A percentile compares a stretch with the other conserved stretches of the same genome.
Conservation (phyloP, 176 grass and related monocot genomes). For the Carex parvula region DNA sequence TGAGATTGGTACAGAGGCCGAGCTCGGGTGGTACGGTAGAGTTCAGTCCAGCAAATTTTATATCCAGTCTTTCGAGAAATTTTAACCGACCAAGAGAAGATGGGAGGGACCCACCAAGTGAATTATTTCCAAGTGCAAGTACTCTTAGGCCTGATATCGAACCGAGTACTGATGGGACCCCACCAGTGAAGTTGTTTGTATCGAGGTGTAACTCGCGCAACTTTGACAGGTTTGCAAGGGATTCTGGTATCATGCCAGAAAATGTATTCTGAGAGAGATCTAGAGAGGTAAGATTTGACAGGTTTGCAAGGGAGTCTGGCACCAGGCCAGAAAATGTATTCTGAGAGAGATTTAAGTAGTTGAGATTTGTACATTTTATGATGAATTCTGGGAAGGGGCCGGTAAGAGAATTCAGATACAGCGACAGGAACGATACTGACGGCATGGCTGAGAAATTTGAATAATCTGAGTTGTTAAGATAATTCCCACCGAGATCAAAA, state of each 20-base stretch:
- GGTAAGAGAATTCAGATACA: conserved; percentile 22
- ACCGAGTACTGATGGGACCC: conserved; percentile 43
- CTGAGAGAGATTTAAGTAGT: conserved; percentile 48
- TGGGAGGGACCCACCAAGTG: conserved; percentile 47
- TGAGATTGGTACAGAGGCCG: conserved; percentile 47
- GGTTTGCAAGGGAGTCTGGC: conserved; percentile 33
- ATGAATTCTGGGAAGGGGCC: conserved; percentile 37
- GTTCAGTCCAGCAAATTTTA: conserved; percentile 36
- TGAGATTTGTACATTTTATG: conserved; percentile 34
- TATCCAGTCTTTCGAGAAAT: conserved; percentile 41
- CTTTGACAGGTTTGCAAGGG: neutral
- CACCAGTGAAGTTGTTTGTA: conserved; percentile 39
- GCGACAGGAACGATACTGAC: conserved; percentile 25
- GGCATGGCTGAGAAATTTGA: conserved; percentile 33
- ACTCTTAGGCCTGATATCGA: conserved; percentile 32
- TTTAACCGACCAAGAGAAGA: conserved; percentile 47
- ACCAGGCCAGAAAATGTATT: conserved; percentile 46
- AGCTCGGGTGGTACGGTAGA: conserved; percentile 57
- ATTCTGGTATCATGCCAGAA: too few relatives aligned
- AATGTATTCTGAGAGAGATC: too few relatives aligned
- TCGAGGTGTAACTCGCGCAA: conserved; percentile 45
- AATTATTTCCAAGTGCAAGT: conserved; percentile 50
- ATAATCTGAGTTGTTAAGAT: conserved; percentile 33
- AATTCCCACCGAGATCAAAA: conserved; percentile 31
- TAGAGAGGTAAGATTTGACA: neutral